Conservation (phyloP, 1,139 yeast species). For the Eremothecium coryli region DNA sequence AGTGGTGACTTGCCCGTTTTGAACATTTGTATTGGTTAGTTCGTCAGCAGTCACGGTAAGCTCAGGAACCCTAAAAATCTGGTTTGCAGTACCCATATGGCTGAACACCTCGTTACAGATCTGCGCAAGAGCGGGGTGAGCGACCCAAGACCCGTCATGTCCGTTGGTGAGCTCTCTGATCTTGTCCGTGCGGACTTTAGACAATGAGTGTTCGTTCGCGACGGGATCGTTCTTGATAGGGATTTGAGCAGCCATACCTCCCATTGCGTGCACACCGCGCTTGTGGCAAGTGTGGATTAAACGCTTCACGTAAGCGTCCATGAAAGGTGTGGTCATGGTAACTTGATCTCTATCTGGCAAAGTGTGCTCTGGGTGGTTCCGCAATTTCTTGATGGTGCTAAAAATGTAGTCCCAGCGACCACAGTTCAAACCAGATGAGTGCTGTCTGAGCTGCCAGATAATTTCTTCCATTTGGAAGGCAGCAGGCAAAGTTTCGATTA, state of each 20-base stretch:
- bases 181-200: slow-evolving; percentile 59
- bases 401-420: slow-evolving; percentile 75
- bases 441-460: slow-evolving; percentile 56
- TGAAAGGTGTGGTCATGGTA: slow-evolving; percentile 70
- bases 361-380: slow-evolving; percentile 50
- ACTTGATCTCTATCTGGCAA: slow-evolving; percentile 66
- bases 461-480: slow-evolving; percentile 71
- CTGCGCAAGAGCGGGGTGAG: slow-evolving; percentile 76
- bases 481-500: slow-evolving; percentile 64
- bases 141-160: slow-evolving; percentile 84
- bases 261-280: slow-evolving; percentile 71
- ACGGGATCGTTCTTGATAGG: slow-evolving; percentile 60
- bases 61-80: slow-evolving; percentile 46
- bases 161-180: slow-evolving; percentile 67
- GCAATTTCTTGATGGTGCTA: slow-evolving; percentile 55
- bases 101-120: slow-evolving; percentile 65
- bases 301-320: slow-evolving; percentile 61
- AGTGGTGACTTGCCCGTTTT: slow-evolving; percentile 51
- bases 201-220: slow-evolving; percentile 53
- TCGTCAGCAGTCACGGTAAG: slow-evolving; percentile 44
- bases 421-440: slow-evolving; percentile 61
- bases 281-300: slow-evolving; percentile 60
- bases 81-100: slow-evolving; percentile 78
- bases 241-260: slow-evolving; percentile 82
- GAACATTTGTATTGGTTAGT: slow-evolving; percentile 56